Conservation (phyloP, 352 stramenopile genomes). For the Nothophytophthora sp. region DNA sequence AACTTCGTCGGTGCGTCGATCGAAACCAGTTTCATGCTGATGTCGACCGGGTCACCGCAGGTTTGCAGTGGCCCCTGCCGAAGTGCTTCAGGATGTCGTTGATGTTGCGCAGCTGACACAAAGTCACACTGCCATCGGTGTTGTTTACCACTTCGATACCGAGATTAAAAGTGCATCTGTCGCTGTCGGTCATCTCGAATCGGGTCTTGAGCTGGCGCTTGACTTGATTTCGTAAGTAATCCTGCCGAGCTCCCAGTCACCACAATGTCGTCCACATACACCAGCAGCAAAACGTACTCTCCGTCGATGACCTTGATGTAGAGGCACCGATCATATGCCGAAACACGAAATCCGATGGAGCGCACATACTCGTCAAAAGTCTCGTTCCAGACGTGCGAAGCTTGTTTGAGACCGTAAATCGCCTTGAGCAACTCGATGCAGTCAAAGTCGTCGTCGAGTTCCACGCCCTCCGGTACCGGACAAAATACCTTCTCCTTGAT, state of each 20-base stretch:
- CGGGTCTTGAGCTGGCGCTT: conserved; percentile 18
- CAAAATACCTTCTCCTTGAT: conserved; percentile 5
- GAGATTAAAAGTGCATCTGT: conserved; percentile 12
- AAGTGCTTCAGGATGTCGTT: conserved; percentile 13
- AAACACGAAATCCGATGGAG: conserved; percentile 7
- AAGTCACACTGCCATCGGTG: conserved; percentile 3
- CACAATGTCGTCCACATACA: conserved; percentile 15
- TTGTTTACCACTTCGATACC: conserved; percentile 8
- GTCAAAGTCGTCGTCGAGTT: conserved; percentile 5
- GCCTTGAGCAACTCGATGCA: background rate
- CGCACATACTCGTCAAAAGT: conserved; percentile 8
- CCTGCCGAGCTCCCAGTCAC: conserved; percentile 4
- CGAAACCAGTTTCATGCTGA: background rate
- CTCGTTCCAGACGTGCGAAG: conserved; percentile 13
- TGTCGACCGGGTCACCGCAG: conserved; percentile 4
- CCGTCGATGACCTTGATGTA: conserved; percentile 12
- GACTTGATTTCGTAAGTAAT: conserved; percentile 1
- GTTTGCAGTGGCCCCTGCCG: conserved; percentile 12
- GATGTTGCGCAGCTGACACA: conserved; percentile 4
- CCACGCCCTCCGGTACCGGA: background rate
- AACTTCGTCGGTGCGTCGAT: background rate
- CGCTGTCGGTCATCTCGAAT: conserved; percentile 22
- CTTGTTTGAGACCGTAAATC: conserved; percentile 11
- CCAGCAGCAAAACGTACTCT: conserved; percentile 5
- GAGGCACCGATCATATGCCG: conserved; percentile 7